These are phyloP conservation scores for Aspergillus alliaceus DNA, from an alignment of 2,329 filamentous ascomycete genomes.

Conservation along the genomic window DNA sequence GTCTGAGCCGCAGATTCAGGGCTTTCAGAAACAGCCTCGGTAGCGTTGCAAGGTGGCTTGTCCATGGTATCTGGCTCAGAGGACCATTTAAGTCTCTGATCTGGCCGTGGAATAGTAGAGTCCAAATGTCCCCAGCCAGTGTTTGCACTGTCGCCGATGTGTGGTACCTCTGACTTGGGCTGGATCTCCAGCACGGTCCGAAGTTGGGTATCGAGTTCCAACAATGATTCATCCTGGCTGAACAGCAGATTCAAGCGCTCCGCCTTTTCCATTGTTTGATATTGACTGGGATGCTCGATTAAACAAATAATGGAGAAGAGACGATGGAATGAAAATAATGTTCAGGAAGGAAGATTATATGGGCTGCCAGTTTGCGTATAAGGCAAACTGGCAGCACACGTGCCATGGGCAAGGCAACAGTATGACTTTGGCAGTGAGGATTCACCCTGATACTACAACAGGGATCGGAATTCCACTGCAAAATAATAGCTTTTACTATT, in stretches of 20 bases:
- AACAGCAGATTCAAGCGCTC: constrained; percentile 33
- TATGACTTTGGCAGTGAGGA: background rate
- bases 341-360: too few relatives aligned
- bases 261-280: constrained; percentile 23
- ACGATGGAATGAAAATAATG: background rate
- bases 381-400: background rate
- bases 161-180: background rate
- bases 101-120: background rate
- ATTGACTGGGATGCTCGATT: too few relatives aligned
- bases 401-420: background rate
- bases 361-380: background rate
- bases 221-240: constrained; percentile 22
- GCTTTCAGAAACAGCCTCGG: background rate
- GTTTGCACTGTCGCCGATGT: background rate
- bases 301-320: background rate
- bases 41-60: background rate
- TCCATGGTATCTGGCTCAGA: background rate
- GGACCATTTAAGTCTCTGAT: background rate
- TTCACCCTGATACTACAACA: too few relatives aligned
- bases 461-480: background rate
- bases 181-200: constrained; percentile 1
- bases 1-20: background rate
- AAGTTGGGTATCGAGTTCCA: constrained; percentile 22
- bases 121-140: background rate
- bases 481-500: too few relatives aligned